These are phyloP conservation scores for Mycena filopes DNA, from an alignment of 768 basidiomycete genomes.

Conservation along the genomic window DNA sequence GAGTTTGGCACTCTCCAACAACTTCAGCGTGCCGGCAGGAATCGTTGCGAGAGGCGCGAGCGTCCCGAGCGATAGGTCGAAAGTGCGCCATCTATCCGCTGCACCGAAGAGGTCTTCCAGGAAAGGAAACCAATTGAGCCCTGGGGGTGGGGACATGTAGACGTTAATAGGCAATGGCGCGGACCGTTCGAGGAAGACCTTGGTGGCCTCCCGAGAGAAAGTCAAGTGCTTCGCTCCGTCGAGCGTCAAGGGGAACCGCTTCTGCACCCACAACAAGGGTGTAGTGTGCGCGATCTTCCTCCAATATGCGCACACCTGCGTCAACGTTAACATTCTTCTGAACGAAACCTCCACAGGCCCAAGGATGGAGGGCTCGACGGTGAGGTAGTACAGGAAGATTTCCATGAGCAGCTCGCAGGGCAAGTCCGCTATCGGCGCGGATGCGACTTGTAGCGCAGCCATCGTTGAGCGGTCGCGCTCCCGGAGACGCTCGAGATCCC, in stretches of 20 bases:
- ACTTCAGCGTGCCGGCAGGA: not conserved
- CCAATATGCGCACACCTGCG: not conserved
- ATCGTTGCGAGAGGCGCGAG: not conserved
- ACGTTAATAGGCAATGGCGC: slow-evolving; percentile 3
- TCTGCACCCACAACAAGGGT: not conserved
- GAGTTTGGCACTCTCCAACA: slow-evolving; percentile 3
- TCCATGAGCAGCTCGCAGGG: not conserved
- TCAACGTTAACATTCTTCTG: not conserved
- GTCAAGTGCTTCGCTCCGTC: not conserved
- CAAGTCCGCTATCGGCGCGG: not conserved
- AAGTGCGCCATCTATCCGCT: slow-evolving; percentile 2
- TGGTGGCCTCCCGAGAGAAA: not conserved
- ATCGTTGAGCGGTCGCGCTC: not conserved
- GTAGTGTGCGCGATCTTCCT: not conserved
- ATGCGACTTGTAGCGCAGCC: not conserved
- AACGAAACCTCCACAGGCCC: not conserved
- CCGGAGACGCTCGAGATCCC: not conserved
- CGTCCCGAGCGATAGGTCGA: not conserved
- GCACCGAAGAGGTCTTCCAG: not conserved
- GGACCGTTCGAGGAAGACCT: slow-evolving; percentile 11
- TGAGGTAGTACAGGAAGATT: not conserved
- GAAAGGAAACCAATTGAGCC: not conserved
- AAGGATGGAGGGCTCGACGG: not conserved
- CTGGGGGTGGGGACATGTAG: no score
- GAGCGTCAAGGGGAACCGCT: not conserved